Conservation (phyloP, 192 early-diverging fungal genomes). For the Backusella mclennaniae region DNA sequence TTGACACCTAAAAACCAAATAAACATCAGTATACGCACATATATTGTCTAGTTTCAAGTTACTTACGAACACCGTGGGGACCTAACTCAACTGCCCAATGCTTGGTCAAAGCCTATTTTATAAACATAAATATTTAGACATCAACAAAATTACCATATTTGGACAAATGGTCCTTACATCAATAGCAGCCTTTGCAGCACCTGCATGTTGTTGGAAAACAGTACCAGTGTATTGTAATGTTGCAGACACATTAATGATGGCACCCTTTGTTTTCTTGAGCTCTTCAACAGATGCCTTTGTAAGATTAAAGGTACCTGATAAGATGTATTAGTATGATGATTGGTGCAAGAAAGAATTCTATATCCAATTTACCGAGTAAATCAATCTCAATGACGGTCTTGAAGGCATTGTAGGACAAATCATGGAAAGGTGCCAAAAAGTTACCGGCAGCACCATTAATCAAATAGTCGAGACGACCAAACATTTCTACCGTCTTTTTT, state of each 20-base stretch:
- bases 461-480: slow-evolving; percentile 60
- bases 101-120: slow-evolving; percentile 55
- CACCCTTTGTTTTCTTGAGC: slow-evolving; percentile 64
- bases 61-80: slow-evolving; percentile 60
- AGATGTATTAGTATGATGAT: not conserved
- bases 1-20: slow-evolving; percentile 5
- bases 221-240: slow-evolving; percentile 63
- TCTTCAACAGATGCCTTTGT: slow-evolving; percentile 68
- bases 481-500: slow-evolving; percentile 55
- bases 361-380: slow-evolving; percentile 19
- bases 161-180: slow-evolving; percentile 20
- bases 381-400: slow-evolving; percentile 63
- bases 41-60: not conserved
- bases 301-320: slow-evolving; percentile 72
- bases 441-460: slow-evolving; percentile 72
- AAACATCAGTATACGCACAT: not conserved
- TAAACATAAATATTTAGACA: slow-evolving; percentile 18
- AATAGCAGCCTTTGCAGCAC: slow-evolving; percentile 38
- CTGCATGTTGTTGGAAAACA: slow-evolving; percentile 40
- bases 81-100: slow-evolving; percentile 73
- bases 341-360: not conserved
- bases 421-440: slow-evolving; percentile 65
- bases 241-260: slow-evolving; percentile 69
- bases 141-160: too few relatives aligned
- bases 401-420: slow-evolving; percentile 71